phyloP scores from a whole-genome alignment of 208 protist species.

The Tritrichomonas musculus region DNA sequence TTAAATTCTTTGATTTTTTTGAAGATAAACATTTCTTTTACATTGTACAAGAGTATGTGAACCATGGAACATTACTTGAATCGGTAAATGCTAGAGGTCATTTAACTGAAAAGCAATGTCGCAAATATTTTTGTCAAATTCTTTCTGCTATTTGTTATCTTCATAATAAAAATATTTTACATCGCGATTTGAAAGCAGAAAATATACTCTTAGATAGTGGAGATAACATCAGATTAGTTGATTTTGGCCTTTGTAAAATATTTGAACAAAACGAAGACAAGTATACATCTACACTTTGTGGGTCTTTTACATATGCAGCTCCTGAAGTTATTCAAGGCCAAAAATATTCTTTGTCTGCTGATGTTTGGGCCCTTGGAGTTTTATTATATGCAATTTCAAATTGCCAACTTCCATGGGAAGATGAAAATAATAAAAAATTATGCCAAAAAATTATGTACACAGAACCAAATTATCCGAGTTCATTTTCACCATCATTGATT shows the following conservation, averaged over 20 bases:
- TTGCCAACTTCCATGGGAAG: not conserved
- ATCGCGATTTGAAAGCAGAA: slow-evolving; percentile 44
- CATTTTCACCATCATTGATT: not conserved
- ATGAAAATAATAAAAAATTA: not conserved
- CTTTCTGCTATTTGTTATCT: slow-evolving; percentile 32
- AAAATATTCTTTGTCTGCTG: not conserved
- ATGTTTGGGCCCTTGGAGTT: not conserved
- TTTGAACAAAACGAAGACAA: not conserved
- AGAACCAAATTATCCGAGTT: not conserved
- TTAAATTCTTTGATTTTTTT: not conserved
- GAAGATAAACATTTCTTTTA: not conserved
- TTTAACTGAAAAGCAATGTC: not conserved
- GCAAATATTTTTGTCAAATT: not conserved
- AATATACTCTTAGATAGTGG: slow-evolving; percentile 39
- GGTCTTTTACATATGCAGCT: not conserved
- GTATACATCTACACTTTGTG: not conserved
- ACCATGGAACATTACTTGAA: not conserved
- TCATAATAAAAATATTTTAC: slow-evolving; percentile 36
- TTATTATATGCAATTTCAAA: not conserved
- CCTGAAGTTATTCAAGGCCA: slow-evolving; percentile 32
- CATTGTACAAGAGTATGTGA: not conserved
- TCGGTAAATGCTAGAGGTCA: not conserved
- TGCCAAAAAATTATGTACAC: not conserved
- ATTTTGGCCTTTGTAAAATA: slow-evolving; percentile 33
- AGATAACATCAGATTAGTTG: slow-evolving; percentile 37